phyloP scores from a whole-genome alignment of 2,329 filamentous ascomycete genomes.

The Coniella vitis region DNA sequence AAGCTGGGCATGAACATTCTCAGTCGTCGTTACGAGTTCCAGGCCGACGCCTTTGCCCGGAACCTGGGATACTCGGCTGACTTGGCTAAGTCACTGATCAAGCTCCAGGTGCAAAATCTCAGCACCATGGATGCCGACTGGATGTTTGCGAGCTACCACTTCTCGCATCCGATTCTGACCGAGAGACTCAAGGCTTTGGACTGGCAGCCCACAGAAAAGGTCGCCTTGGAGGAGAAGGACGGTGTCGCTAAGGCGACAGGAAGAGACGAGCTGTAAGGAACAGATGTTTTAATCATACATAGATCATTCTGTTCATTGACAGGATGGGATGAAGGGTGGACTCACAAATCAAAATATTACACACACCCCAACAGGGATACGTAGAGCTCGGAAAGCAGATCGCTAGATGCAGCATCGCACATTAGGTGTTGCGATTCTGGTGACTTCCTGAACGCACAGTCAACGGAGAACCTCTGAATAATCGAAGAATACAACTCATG shows the following conservation, averaged over 20 bases:
- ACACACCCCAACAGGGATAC: no score
- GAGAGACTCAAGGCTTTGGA: constrained; percentile 87
- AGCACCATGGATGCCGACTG: constrained; percentile 98
- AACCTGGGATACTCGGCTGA: constrained; percentile 77
- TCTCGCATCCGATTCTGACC: constrained; percentile 92
- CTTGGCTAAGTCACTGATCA: constrained; percentile 83
- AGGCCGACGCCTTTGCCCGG: constrained; percentile 87
- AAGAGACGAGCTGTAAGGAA: constrained; percentile 61
- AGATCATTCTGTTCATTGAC: not conserved
- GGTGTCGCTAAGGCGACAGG: constrained; percentile 65
- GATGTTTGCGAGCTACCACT: constrained; percentile 98
- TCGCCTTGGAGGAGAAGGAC: constrained; percentile 29
- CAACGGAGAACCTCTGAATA: no score
- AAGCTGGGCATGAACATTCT: constrained; percentile 95
- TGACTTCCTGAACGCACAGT: not conserved
- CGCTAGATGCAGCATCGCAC: not conserved
- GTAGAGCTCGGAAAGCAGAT: not conserved
- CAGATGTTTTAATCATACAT: not conserved
- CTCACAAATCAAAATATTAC: no score
- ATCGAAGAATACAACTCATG: no score
- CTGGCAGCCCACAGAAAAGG: constrained; percentile 62
- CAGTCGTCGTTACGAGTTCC: constrained; percentile 90
- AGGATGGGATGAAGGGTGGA: no score
- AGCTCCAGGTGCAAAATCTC: constrained; percentile 96
- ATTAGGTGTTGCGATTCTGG: not conserved